Percentiles rank a stretch among this genome's conserved stretches.
Conservation (phyloP, 108 stramenopile genomes). For the Cyclotella choctawhatcheeana region DNA sequence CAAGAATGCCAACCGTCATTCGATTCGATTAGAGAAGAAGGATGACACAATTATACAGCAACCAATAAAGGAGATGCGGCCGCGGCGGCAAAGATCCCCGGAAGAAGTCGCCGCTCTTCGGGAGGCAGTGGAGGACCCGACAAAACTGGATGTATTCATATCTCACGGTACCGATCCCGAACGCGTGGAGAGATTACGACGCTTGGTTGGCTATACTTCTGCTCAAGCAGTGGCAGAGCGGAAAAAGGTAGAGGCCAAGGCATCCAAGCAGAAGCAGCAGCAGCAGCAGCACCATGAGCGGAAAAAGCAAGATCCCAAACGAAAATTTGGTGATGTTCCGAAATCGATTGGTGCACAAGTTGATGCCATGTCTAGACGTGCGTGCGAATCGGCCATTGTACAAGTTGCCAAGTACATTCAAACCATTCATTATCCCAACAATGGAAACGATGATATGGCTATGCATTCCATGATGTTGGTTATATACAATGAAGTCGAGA, state of each 20-base stretch:
- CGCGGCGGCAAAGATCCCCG: not conserved
- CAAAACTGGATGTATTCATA: not conserved
- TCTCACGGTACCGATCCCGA: not conserved
- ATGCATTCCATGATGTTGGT: slow-evolving; percentile 3
- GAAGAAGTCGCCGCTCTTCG: not conserved
- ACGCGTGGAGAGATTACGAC: not conserved
- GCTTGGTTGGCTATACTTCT: not conserved
- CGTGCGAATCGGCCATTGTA: not conserved
- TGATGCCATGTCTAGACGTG: not conserved
- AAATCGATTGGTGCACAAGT: not conserved
- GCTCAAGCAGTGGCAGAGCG: not conserved
- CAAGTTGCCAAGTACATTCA: slow-evolving; percentile 6
- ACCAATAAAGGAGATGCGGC: not conserved
- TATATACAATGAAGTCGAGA: slow-evolving; percentile 4
- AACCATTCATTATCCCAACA: slow-evolving; percentile 6
- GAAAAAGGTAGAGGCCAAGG: too few relatives aligned
- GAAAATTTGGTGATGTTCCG: slow-evolving; percentile 3
- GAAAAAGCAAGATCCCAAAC: not conserved
- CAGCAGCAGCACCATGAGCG: not conserved
- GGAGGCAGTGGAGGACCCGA: not conserved
- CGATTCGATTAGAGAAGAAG: not conserved
- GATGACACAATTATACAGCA: not conserved
- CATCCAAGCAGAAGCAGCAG: not conserved
- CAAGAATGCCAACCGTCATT: not conserved
- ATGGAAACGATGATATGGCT: not conserved